Percentiles rank a stretch among this genome's conserved stretches.
phyloP scores from a whole-genome alignment of 164 flowering plant species.

The Aristolochia fimbriata region DNA sequence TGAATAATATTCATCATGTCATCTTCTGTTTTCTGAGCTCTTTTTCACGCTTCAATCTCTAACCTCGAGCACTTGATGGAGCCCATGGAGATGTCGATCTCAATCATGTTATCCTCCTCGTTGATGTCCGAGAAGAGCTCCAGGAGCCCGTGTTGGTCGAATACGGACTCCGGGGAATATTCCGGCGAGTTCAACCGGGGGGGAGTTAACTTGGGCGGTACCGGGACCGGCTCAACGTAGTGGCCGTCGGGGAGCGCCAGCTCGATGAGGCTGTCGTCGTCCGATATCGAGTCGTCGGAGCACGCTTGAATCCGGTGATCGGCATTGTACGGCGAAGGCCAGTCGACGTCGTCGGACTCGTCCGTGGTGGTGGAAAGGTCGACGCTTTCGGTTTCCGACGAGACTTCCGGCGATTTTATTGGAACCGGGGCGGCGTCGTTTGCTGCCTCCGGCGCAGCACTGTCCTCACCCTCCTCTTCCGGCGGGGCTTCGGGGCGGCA shows the following conservation, averaged over 20 bases:
- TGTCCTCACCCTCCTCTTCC: background rate
- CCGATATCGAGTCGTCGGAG: conserved; percentile 48
- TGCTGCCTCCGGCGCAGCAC: background rate
- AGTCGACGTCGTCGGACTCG: conserved; percentile 41
- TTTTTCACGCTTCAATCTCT: conserved; percentile 29
- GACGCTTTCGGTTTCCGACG: conserved; percentile 33
- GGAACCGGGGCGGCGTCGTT: background rate
- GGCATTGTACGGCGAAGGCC: conserved; percentile 22
- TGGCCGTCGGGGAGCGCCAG: conserved; percentile 68
- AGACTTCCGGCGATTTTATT: conserved; percentile 13
- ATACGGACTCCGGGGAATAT: conserved; percentile 17
- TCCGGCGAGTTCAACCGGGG: conserved; percentile 19
- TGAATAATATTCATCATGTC: background rate
- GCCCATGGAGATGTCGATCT: conserved; percentile 58
- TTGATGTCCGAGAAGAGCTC: conserved; percentile 51
- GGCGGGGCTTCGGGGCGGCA: background rate
- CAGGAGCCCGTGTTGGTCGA: conserved; percentile 31
- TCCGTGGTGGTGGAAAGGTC: conserved; percentile 33
- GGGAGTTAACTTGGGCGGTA: conserved; percentile 10
- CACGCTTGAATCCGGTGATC: conserved; percentile 8
- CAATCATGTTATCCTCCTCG: conserved; percentile 59
- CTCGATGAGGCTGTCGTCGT: conserved; percentile 60
- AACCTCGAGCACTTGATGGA: conserved; percentile 40
- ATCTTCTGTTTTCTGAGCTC: too few species aligned
- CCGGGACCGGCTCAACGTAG: conserved; percentile 14